Conservation (phyloP, 805 yeast genomes). For the Peterozyma toletana region DNA sequence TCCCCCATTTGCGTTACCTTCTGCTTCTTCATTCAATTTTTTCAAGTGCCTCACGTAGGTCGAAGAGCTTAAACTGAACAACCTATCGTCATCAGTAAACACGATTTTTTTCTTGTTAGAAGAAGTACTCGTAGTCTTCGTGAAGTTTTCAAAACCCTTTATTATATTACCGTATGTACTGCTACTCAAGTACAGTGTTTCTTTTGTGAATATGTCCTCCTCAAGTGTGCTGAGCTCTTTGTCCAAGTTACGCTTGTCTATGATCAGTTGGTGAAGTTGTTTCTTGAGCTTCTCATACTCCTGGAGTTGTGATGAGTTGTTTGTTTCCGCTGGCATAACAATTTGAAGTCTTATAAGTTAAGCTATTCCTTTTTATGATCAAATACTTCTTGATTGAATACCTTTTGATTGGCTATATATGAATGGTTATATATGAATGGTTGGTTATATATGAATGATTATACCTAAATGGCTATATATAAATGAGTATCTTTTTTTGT, state of each 20-base stretch:
- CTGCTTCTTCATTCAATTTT: slow-evolving; percentile 30
- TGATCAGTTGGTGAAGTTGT: slow-evolving; percentile 56
- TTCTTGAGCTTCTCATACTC: slow-evolving; percentile 64
- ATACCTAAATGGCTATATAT: too few species aligned
- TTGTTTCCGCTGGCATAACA: slow-evolving; percentile 4
- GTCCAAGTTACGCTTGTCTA: slow-evolving; percentile 59
- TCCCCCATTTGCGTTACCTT: slow-evolving; percentile 16
- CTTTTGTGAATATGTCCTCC: slow-evolving; percentile 73
- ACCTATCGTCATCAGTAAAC: slow-evolving; percentile 69
- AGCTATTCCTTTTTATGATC: too few species aligned
- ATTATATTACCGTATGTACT: slow-evolving; percentile 68
- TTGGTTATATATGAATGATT: too few species aligned
- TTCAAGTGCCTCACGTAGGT: slow-evolving; percentile 58
- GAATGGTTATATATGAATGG: too few species aligned
- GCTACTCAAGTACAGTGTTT: slow-evolving; percentile 71
- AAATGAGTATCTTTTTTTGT: too few species aligned
- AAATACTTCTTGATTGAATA: too few species aligned
- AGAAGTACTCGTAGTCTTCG: slow-evolving; percentile 35
- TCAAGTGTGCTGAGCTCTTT: slow-evolving; percentile 56
- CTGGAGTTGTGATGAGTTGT: slow-evolving; percentile 20
- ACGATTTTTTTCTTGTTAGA: slow-evolving; percentile 36
- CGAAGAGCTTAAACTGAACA: slow-evolving; percentile 71
- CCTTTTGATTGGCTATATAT: too few species aligned
- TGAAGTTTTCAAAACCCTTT: slow-evolving; percentile 83
- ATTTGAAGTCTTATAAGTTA: too few species aligned